Percentiles rank a stretch among this genome's conserved stretches.
These are phyloP conservation scores for Megacollybia marginata DNA, from an alignment of 768 basidiomycete genomes.

Conservation along the genomic window DNA sequence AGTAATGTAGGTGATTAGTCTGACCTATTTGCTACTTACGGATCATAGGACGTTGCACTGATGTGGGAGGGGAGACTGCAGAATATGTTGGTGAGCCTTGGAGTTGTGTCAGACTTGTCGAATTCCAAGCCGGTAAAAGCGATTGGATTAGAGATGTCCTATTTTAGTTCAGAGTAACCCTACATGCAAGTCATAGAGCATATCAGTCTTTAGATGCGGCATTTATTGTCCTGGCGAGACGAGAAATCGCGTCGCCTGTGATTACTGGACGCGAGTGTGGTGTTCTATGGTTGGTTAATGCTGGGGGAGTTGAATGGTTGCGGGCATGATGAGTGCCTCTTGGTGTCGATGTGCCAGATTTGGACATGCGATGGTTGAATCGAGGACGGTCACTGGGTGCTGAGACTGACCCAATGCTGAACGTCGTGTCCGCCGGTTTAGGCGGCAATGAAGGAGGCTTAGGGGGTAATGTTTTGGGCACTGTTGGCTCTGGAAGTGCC, in stretches of 20 bases:
- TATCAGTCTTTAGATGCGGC: not conserved
- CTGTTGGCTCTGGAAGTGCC: slow-evolving; percentile 42
- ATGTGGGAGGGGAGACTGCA: slow-evolving; percentile 92
- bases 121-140: slow-evolving; percentile 83
- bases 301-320: slow-evolving; percentile 61
- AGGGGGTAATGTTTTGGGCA: slow-evolving; percentile 6
- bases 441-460: slow-evolving; percentile 40
- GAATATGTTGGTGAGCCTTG: slow-evolving; percentile 84
- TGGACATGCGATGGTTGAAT: slow-evolving; percentile 26
- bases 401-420: slow-evolving; percentile 20
- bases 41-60: slow-evolving; percentile 69
- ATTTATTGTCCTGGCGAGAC: slow-evolving; percentile 33
- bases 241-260: slow-evolving; percentile 63
- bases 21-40: not conserved
- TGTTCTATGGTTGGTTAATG: slow-evolving; percentile 30
- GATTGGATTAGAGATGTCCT: slow-evolving; percentile 88
- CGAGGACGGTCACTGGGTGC: slow-evolving; percentile 1
- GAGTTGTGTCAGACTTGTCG: slow-evolving; percentile 86
- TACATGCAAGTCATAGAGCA: not conserved
- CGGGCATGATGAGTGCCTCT: slow-evolving; percentile 41
- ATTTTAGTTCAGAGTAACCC: slow-evolving; percentile 57
- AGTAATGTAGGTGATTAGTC: slow-evolving; percentile 56
- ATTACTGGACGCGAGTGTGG: slow-evolving; percentile 59
- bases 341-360: slow-evolving; percentile 39
- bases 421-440: slow-evolving; percentile 35